phyloP scores from a whole-genome alignment of 2,329 filamentous ascomycete genomes.

The Penicillium sp. region DNA sequence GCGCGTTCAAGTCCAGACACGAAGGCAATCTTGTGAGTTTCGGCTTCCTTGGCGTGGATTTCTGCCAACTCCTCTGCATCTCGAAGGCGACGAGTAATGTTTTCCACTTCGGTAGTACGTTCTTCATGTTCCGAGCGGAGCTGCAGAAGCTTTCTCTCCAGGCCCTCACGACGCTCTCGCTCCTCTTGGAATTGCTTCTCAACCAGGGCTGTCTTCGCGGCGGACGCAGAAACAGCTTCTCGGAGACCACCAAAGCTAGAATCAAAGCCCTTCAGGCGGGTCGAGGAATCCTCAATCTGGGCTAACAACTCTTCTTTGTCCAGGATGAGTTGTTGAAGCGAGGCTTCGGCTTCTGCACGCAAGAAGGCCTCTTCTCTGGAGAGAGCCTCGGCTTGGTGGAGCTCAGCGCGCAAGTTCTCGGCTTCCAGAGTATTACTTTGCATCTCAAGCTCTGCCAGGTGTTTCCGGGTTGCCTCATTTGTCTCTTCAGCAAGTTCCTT shows the following conservation, averaged over 20 bases:
- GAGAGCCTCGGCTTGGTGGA: constrained; percentile 75
- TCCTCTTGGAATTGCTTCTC: constrained; percentile 81
- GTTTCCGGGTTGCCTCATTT: constrained; percentile 74
- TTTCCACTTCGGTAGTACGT: constrained; percentile 73
- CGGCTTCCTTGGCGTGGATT: constrained; percentile 82
- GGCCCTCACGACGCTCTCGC: constrained; percentile 67
- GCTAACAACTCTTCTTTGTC: constrained; percentile 77
- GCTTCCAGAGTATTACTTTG: constrained; percentile 82
- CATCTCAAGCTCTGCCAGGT: constrained; percentile 78
- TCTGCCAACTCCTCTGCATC: constrained; percentile 88
- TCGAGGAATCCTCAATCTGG: constrained; percentile 66
- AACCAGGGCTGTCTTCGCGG: constrained; percentile 71
- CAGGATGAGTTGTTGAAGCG: constrained; percentile 73
- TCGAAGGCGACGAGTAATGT: constrained; percentile 68
- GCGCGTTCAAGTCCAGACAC: constrained; percentile 79
- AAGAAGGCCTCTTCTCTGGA: constrained; percentile 78
- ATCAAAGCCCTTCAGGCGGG: constrained; percentile 67
- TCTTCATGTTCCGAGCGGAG: constrained; percentile 82
- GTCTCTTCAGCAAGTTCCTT: constrained; percentile 87
- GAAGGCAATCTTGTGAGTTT: constrained; percentile 78
- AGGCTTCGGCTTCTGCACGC: constrained; percentile 72
- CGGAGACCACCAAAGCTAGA: constrained; percentile 72
- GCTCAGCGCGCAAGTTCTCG: constrained; percentile 78
- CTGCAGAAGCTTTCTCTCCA: constrained; percentile 73
- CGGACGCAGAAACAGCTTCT: constrained; percentile 74